These are phyloP conservation scores for Glonium stellatum DNA, from an alignment of 495 filamentous ascomycete genomes.

Conservation along the genomic window DNA sequence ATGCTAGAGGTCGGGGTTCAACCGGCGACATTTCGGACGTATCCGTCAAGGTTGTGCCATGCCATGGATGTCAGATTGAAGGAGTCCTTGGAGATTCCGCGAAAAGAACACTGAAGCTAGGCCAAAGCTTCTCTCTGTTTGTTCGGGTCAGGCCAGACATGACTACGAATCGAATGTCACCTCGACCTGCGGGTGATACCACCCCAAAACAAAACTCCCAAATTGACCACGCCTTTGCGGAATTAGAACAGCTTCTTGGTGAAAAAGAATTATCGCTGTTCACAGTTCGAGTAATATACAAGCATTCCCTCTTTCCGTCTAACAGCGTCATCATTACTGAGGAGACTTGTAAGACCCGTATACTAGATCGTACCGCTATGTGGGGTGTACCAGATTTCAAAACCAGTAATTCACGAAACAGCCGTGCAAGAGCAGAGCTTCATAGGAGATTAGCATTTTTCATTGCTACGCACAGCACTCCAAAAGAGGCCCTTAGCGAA, in stretches of 20 bases:
- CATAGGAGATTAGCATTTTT: not conserved
- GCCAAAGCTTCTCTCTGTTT: not conserved
- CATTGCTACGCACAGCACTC: not conserved
- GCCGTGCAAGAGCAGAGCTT: not conserved
- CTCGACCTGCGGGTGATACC: not conserved
- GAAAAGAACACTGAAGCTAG: not conserved
- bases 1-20: not conserved
- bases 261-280: conserved; percentile 21
- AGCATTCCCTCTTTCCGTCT: conserved; percentile 14
- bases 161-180: not conserved
- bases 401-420: not conserved
- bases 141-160: not conserved
- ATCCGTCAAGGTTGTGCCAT: not conserved
- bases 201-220: conserved; percentile 10
- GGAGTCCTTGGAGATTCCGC: not conserved
- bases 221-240: conserved; percentile 7
- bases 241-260: conserved; percentile 27
- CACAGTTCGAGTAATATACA: conserved; percentile 24
- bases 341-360: conserved; percentile 10
- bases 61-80: not conserved
- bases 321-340: conserved; percentile 14
- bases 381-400: conserved; percentile 7
- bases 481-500: not conserved
- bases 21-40: not conserved
- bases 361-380: conserved; percentile 14